Base-by-base conservation (phyloP, 2,329 filamentous ascomycete genomes). In the Aureobasidium sp. region DNA sequence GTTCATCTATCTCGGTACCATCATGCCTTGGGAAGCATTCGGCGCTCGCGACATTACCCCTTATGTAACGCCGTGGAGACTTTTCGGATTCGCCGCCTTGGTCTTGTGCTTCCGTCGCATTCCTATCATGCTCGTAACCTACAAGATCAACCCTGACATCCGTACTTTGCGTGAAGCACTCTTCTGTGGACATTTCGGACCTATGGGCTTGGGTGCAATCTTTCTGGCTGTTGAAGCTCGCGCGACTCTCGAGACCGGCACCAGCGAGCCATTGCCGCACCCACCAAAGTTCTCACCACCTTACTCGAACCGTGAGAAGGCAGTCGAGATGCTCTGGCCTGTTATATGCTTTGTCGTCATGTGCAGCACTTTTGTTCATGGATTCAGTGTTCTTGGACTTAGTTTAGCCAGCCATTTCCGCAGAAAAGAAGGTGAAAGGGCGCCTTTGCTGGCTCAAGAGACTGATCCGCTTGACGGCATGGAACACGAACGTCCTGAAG, bases 201-300 rank as follows among this genome's bases (percentile, higher is more conserved):
- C 81, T 9, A 84, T 84, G 77, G 82, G 82, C 20, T 76, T 84
- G 1, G 82, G 81, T 2, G 82, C 79, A 0, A 69, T 84, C 7
- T 84, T 84, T 70, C 75, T 84, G 0, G 80, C 81, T 1, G 82
- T 84, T 50, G 82, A 84, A 72, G 79, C 80, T 0, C 72, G 80
- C 27, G 80, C 78, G 0, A 74, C 81, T 62, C 73, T 84, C 0
- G 81, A 84, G 66, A 82, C 76, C 0, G 77, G 75, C 10, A 76
- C 74, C 0, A 77, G 76, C 5, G 66, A 76, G 1, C 80, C 80
- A 2, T 67, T 79, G 10, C 72, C 76, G 1, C 70, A 76, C 58
- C 79, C 80, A 1, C 78, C 78, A 0, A 63, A 67, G 3, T 67
- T 74, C 39, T 62, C 71, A 5, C 71, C 72, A 0, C 70, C 71